A percentile compares a stretch with the other conserved stretches of the same genome.
These are phyloP conservation scores for Thalassiosira exigua DNA, from an alignment of 352 stramenopile genomes.

Conservation along the genomic window DNA sequence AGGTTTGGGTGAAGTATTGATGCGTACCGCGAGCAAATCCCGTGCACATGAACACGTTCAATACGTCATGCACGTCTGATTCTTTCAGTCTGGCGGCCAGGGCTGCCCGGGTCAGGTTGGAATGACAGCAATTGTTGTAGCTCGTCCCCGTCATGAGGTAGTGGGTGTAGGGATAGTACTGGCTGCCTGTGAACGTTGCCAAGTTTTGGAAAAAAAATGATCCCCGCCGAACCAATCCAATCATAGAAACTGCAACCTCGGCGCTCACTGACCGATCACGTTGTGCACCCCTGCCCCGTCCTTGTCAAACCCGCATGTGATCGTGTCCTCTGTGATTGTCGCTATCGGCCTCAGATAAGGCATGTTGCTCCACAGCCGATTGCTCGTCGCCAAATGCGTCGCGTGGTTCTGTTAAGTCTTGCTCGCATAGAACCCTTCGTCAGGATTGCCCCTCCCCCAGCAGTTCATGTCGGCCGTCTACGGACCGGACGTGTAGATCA, in stretches of 20 bases:
- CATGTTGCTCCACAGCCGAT: constrained; percentile 66
- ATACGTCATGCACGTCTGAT: constrained; percentile 63
- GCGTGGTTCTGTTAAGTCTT: constrained; percentile 69
- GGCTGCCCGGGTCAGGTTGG: constrained; percentile 56
- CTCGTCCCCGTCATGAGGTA: constrained; percentile 54
- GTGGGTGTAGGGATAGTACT: constrained; percentile 70
- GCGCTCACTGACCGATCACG: constrained; percentile 68
- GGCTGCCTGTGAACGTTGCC: no score
- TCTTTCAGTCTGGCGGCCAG: constrained; percentile 41
- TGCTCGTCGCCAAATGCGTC: constrained; percentile 59
- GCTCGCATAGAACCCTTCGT: constrained; percentile 63
- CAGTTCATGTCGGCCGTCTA: constrained; percentile 73
- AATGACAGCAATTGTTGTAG: constrained; percentile 61
- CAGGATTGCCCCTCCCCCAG: constrained; percentile 43
- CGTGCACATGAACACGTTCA: constrained; percentile 73
- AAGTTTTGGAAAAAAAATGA: no score
- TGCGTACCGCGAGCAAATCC: constrained; percentile 66
- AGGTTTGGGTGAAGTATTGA: constrained; percentile 73
- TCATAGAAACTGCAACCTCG: no score
- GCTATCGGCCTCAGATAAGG: constrained; percentile 61
- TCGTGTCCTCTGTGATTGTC: constrained; percentile 64
- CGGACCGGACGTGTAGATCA: constrained; percentile 55
- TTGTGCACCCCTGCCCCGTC: constrained; percentile 68
- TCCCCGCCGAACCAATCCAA: no score
- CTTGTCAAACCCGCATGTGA: constrained; percentile 67